phyloP scores from a whole-genome alignment of 2,329 filamentous ascomycete species.

The Nigrospora oryzae region DNA sequence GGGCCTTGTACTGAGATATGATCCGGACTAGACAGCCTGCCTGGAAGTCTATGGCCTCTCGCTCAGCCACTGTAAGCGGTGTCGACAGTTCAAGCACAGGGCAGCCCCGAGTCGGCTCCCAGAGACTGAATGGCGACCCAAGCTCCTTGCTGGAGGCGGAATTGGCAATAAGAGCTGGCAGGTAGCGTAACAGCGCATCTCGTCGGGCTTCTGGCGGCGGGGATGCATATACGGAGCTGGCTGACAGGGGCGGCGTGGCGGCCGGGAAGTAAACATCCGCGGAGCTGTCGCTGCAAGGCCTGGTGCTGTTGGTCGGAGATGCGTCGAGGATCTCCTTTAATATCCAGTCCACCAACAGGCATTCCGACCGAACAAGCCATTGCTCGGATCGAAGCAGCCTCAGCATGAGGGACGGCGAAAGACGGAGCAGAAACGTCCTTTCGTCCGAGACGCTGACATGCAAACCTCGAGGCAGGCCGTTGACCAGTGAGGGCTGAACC shows the following conservation, averaged over 20 bases:
- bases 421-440: slow-evolving; percentile 29
- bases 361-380: slow-evolving; percentile 33
- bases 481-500: slow-evolving; percentile 11
- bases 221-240: background rate
- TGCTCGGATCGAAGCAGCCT: slow-evolving; percentile 39
- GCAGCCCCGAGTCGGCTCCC: slow-evolving; percentile 25
- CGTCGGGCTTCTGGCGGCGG: background rate
- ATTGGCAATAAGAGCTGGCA: slow-evolving; percentile 32
- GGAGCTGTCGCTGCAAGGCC: too few relatives aligned
- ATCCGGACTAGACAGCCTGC: slow-evolving; percentile 34
- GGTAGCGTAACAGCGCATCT: slow-evolving; percentile 16
- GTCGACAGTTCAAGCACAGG: slow-evolving; percentile 25
- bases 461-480: slow-evolving; percentile 27
- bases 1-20: slow-evolving; percentile 34
- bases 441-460: slow-evolving; percentile 32
- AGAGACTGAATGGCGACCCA: slow-evolving; percentile 33
- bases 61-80: slow-evolving; percentile 25
- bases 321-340: slow-evolving; percentile 11
- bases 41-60: slow-evolving; percentile 33
- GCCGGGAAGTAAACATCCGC: too few relatives aligned
- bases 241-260: background rate
- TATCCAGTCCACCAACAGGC: slow-evolving; percentile 36
- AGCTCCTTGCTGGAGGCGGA: slow-evolving; percentile 18
- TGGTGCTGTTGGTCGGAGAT: too few relatives aligned
- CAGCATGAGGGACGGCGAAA: slow-evolving; percentile 31